Conservation (phyloP, 371 early-diverging fungal genomes). For the Mucor ambiguus region DNA sequence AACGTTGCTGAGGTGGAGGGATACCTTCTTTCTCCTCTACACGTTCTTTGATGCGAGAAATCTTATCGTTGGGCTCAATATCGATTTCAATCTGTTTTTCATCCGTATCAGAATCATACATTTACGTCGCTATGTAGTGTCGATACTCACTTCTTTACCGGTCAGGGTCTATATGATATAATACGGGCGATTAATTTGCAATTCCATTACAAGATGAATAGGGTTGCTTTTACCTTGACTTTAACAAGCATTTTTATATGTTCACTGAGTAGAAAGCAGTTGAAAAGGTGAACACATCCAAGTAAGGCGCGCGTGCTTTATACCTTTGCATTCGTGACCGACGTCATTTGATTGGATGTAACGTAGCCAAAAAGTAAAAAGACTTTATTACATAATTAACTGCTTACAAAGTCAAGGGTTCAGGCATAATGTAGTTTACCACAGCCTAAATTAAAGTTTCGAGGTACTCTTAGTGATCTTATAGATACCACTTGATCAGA, state of each 20-base stretch:
- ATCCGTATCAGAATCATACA: not conserved
- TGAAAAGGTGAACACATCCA: not conserved
- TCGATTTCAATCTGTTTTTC: conserved; percentile 85
- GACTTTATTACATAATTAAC: not conserved
- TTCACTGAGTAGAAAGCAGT: not conserved
- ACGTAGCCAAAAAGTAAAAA: not conserved
- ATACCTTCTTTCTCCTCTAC: conserved; percentile 98
- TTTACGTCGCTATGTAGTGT: not conserved
- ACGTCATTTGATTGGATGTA: conserved; percentile 5
- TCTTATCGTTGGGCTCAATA: conserved; percentile 88
- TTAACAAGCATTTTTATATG: conserved; percentile 77
- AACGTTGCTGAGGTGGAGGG: conserved; percentile 94
- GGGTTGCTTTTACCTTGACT: conserved; percentile 71
- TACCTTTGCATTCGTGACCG: not conserved
- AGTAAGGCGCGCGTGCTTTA: not conserved
- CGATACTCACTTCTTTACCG: conserved; percentile 81
- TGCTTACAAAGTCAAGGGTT: not conserved
- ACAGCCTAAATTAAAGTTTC: not conserved
- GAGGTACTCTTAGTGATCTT: not conserved
- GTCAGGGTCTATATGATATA: conserved; percentile 77
- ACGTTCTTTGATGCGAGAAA: conserved; percentile 90
- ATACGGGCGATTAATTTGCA: not conserved
- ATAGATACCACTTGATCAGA: not conserved
- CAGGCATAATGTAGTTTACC: too few relatives aligned
- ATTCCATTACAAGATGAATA: not conserved